Base-by-base conservation (phyloP, 2,329 filamentous ascomycete genomes). In the Claviceps digitariae region DNA sequence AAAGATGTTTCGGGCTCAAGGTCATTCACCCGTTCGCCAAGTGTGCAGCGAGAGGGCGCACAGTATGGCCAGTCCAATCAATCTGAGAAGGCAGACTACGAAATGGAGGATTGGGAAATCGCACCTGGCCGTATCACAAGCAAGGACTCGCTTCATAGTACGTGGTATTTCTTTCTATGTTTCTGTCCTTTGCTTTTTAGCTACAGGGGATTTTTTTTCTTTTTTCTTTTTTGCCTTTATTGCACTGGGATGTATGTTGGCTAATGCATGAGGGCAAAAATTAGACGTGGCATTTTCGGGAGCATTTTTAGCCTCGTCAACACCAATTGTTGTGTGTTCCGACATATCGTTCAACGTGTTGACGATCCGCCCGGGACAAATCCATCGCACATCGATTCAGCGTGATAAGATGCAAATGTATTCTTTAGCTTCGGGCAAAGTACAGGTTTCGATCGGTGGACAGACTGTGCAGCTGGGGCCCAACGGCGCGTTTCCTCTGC, bases 241-340 rank as follows among this genome's bases (percentile, higher is more conserved):
- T 31, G 10, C 2, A 34, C 31, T 34, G 10, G 31, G 5, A 34
- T 34, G 27, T 29, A n/a, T 12, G 3, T 27, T 15, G 15, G 10
- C 49, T 49, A 15, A 55, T 38, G 38, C 20, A n/a, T 13, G 27
- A 31, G n/a, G 17, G 20, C 1, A 25, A 15, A 21, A 13, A 36
- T 10, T 23, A 75, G 72, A 71, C 31, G 58, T 74, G n/a, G 70
- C 67, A 4, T 74, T 69, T 55, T 74, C 72, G 15, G 70, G 67
- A 40, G 62, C 69, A 0, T 75, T 72, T 55, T 60, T 74, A 4
- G 64, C 66, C 0, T 65, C 64, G 31, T 63, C 64, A 5, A 64
- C 67, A 34, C 64, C 70, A 0, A 61, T 74, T 6, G 56, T 55
- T 1, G 61, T 75, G 3, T 65, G 64, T 0, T 63, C 67, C 23